Evolutionary conservation across 331 rosid genomes (phyloP).

Genomic region (Malus hybrid): DNA sequence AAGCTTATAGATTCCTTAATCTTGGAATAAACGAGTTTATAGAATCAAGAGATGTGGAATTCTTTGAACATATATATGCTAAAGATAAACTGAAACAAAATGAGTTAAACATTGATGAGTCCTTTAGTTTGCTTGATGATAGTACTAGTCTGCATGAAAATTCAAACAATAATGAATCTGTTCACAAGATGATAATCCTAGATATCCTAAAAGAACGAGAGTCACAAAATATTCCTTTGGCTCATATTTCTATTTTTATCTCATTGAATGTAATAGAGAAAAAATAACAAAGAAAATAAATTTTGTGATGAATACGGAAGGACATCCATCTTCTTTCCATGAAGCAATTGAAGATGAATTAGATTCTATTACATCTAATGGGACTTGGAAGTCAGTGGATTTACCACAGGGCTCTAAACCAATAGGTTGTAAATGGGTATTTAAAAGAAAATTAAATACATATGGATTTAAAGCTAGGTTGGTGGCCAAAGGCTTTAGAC

Average conservation of each 20-base stretch:
- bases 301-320: no score
- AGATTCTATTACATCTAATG: no score
- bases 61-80: not conserved
- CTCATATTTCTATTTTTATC: not conserved
- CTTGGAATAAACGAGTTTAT: not conserved
- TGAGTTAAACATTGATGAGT: not conserved
- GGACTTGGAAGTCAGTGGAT: no score
- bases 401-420: no score
- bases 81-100: not conserved
- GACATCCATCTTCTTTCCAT: no score
- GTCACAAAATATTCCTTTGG: not conserved
- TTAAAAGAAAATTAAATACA: no score
- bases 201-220: not conserved
- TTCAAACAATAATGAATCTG: not conserved
- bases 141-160: not conserved
- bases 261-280: no score
- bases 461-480: no score
- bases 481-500: not conserved
- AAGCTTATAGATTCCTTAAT: not conserved
- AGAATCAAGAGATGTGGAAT: not conserved
- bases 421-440: no score
- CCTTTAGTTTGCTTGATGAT: not conserved
- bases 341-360: no score
- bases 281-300: no score
- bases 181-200: not conserved